Conservation (phyloP, 108 stramenopile species). For the Cyclostephanos tholiformis region DNA sequence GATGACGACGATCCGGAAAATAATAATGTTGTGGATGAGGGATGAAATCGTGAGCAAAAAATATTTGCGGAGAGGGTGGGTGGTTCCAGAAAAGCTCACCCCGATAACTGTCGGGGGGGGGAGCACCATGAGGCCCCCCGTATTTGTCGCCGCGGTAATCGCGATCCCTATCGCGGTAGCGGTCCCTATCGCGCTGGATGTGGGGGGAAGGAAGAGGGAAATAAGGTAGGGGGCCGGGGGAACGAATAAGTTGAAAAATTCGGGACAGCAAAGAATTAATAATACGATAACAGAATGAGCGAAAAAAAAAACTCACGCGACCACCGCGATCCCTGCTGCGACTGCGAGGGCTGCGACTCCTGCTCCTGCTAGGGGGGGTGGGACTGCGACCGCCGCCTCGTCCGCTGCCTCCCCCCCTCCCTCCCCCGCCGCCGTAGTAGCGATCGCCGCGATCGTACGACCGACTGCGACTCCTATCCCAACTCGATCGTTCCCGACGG, state of each 20-base stretch:
- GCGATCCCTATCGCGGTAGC: constrained; percentile 35
- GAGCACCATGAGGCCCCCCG: constrained; percentile 32
- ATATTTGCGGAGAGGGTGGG: not conserved
- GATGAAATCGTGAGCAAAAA: no score
- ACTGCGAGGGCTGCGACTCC: constrained; percentile 30
- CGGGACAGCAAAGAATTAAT: not conserved
- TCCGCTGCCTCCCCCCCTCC: constrained; percentile 5
- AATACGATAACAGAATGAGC: not conserved
- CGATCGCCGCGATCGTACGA: constrained; percentile 21
- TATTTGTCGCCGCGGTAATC: constrained; percentile 23
- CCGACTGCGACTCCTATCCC: constrained; percentile 33
- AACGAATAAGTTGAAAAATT: not conserved
- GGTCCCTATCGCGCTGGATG: constrained; percentile 40
- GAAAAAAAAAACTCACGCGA: constrained; percentile 21
- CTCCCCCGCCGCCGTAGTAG: not conserved
- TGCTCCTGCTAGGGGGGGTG: constrained; percentile 7
- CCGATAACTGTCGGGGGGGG: constrained; percentile 36
- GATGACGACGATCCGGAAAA: not conserved
- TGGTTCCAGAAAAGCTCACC: constrained; percentile 4
- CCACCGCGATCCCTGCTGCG: constrained; percentile 10
- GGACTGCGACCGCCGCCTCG: constrained; percentile 26
- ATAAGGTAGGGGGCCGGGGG: not conserved
- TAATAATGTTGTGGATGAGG: no score
- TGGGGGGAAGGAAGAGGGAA: not conserved
- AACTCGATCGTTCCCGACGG: constrained; percentile 13